A percentile compares a stretch with the other conserved stretches of the same genome.
Conservation (phyloP, 306 rosid genomes). For the Sindora glabra region DNA sequence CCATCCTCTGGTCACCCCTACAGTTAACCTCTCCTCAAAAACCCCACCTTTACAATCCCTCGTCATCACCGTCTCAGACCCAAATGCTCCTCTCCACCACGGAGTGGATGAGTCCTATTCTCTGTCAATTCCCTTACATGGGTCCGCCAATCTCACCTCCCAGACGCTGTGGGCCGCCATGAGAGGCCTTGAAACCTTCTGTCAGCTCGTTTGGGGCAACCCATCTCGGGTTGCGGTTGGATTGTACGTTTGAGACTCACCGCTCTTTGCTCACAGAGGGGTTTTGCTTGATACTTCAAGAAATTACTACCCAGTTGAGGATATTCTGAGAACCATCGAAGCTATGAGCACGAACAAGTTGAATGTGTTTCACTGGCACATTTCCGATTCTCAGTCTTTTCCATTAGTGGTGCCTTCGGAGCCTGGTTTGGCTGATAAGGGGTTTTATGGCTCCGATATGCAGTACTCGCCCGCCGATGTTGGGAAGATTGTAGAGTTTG, state of each 20-base stretch:
- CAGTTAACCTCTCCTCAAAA: conserved; percentile 16
- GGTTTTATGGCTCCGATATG: conserved; percentile 42
- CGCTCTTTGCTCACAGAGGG: conserved; percentile 43
- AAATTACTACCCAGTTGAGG: conserved; percentile 33
- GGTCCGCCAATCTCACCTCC: conserved; percentile 34
- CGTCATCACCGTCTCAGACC: conserved; percentile 22
- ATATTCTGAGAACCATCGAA: conserved; percentile 37
- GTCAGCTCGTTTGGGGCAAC: conserved; percentile 65
- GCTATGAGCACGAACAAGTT: conserved; percentile 47
- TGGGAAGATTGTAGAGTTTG: conserved; percentile 42
- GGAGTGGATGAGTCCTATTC: conserved; percentile 70
- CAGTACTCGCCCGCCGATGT: conserved; percentile 48
- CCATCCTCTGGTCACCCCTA: conserved; percentile 34
- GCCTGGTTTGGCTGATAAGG: conserved; percentile 51
- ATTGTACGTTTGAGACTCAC: conserved; percentile 44
- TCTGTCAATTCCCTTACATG: conserved; percentile 23
- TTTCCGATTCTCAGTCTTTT: conserved; percentile 51
- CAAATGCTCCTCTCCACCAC: conserved; percentile 36
- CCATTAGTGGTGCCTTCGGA: conserved; percentile 43
- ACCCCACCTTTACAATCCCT: conserved; percentile 41
- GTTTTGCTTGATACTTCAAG: conserved; percentile 44
- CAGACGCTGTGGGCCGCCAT: conserved; percentile 53
- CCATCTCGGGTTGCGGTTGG: conserved; percentile 45
- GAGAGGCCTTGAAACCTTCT: conserved; percentile 58
- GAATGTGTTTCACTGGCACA: conserved; percentile 57